phyloP scores from a whole-genome alignment of 2,329 filamentous ascomycete species.

The Colletotrichum aenigma region DNA sequence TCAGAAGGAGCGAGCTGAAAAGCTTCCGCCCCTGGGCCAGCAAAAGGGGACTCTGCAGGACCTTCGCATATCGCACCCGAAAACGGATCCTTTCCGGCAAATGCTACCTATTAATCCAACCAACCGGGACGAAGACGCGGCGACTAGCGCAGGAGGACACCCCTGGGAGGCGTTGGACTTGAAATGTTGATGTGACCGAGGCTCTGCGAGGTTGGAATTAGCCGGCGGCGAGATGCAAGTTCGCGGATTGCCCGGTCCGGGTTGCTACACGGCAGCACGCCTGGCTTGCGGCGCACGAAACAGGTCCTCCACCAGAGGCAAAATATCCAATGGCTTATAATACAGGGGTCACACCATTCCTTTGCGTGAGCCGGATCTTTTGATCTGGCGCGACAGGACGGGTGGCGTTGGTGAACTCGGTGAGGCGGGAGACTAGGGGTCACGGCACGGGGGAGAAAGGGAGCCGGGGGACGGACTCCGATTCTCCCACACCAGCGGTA shows the following conservation, averaged over 20 bases:
- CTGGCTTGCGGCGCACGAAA: neutral
- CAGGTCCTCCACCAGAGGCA: neutral
- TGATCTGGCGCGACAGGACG: neutral
- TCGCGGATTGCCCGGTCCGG: neutral
- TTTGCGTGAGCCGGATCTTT: neutral
- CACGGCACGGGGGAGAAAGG: neutral
- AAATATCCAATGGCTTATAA: neutral
- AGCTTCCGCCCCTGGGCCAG: neutral
- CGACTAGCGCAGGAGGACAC: neutral
- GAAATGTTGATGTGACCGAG: neutral
- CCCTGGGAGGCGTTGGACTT: neutral
- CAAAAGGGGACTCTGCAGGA: neutral
- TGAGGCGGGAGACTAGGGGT: neutral
- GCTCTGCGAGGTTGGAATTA: neutral
- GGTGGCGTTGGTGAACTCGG: neutral
- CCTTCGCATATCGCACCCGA: neutral
- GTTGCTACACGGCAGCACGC: neutral
- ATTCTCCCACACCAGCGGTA: neutral
- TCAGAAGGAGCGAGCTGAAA: neutral
- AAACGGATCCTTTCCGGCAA: neutral
- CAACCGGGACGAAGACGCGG: neutral
- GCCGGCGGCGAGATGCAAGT: neutral
- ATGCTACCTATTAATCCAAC: neutral
- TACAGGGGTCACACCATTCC: neutral
- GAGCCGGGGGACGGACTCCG: neutral